Evolutionary conservation across 2,329 filamentous ascomycete species (phyloP).

Genomic region (Lojkania enalia): DNA sequence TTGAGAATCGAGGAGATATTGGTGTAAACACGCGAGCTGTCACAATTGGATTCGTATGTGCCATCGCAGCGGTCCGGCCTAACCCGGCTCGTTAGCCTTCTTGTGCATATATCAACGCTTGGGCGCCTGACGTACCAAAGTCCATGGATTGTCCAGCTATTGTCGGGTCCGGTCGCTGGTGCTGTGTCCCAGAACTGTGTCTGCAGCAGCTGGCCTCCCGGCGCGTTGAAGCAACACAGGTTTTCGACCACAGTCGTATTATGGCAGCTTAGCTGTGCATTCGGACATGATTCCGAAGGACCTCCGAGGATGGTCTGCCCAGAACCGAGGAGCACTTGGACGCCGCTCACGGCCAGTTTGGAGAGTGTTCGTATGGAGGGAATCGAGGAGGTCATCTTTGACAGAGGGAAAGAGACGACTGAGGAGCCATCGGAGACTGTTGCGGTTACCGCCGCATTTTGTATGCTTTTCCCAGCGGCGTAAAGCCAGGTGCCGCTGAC

Average conservation of each 20-base stretch:
- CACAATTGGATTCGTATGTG: slow-evolving; percentile 68
- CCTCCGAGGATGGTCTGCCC: slow-evolving; percentile 32
- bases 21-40: slow-evolving; percentile 62
- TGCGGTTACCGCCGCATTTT: slow-evolving; percentile 27
- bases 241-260: slow-evolving; percentile 64
- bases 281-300: slow-evolving; percentile 34
- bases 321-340: slow-evolving; percentile 32
- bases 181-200: slow-evolving; percentile 79
- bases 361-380: slow-evolving; percentile 42
- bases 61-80: slow-evolving; percentile 66
- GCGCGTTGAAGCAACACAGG: slow-evolving; percentile 74
- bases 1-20: slow-evolving; percentile 67
- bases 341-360: slow-evolving; percentile 42
- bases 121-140: slow-evolving; percentile 56
- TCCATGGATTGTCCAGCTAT: slow-evolving; percentile 76
- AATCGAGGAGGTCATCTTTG: slow-evolving; percentile 32
- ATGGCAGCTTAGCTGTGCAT: slow-evolving; percentile 63
- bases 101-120: neutral
- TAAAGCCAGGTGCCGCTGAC: slow-evolving; percentile 28
- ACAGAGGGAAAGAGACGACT: slow-evolving; percentile 9
- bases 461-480: slow-evolving; percentile 23
- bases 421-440: slow-evolving; percentile 1
- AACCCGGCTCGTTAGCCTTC: neutral
- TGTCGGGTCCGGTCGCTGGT: slow-evolving; percentile 65
- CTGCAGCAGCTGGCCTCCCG: slow-evolving; percentile 70